A percentile compares a stretch with the other conserved stretches of the same genome.
Evolutionary conservation across 1,284 basidiomycete genomes (phyloP).

Genomic region (Lentinula novae-zelandiae): DNA sequence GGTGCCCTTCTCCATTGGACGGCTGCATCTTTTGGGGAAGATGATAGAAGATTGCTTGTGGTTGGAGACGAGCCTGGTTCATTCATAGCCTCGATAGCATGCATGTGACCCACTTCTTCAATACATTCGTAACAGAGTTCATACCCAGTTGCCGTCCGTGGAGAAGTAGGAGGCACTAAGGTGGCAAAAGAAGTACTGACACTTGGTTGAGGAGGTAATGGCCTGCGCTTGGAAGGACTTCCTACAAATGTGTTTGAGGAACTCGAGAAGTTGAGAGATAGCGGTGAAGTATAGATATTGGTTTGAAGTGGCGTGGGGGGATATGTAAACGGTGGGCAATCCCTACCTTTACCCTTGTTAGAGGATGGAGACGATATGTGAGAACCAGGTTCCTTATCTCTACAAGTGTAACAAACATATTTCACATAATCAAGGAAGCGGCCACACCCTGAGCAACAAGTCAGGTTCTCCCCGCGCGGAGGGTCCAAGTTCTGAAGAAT

Average conservation of each 20-base stretch:
- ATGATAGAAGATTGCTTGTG: conserved; percentile 32
- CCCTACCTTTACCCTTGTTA: conserved; percentile 39
- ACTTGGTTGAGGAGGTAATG: conserved; percentile 34
- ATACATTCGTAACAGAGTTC: conserved; percentile 82
- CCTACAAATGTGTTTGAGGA: conserved; percentile 34
- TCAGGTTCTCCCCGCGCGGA: conserved; percentile 63
- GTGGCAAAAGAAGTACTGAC: conserved; percentile 19
- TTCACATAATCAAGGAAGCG: conserved; percentile 71
- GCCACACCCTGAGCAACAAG: conserved; percentile 80
- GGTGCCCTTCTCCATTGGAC: conserved; percentile 60
- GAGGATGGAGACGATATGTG: conserved; percentile 9
- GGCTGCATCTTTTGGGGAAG: conserved; percentile 46
- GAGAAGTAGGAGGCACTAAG: conserved; percentile 17
- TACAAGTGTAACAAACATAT: conserved; percentile 85
- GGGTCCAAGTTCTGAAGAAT: conserved; percentile 37
- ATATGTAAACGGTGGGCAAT: conserved; percentile 12
- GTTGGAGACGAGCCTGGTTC: conserved; percentile 43
- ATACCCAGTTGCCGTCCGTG: conserved; percentile 51
- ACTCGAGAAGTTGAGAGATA: conserved; percentile 33
- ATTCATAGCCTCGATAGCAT: conserved; percentile 61
- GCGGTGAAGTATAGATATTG: conserved; percentile 15
- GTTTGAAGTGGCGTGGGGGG: conserved; percentile 13
- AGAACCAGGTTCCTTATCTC: conserved; percentile 56
- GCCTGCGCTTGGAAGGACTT: conserved; percentile 25
- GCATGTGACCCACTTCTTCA: conserved; percentile 70